These are phyloP conservation scores for Fusarium ramigenum DNA, from an alignment of 2,329 filamentous ascomycete species.

Conservation along the genomic window DNA sequence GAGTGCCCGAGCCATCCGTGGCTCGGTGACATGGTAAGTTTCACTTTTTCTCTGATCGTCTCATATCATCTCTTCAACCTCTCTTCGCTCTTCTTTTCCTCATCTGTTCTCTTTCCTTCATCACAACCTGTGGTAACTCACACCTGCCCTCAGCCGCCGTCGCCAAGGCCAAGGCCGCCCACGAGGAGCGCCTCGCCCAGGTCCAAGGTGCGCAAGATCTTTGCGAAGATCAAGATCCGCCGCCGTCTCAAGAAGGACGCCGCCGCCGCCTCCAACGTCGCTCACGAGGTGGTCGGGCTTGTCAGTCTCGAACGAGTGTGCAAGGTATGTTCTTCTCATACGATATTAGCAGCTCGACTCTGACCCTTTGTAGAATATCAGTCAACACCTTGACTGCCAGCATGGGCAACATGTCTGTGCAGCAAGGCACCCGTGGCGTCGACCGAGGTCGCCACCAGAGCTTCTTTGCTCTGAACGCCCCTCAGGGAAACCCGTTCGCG, in stretches of 20 bases:
- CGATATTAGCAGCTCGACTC: neutral
- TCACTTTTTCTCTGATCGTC: neutral
- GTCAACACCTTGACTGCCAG: too few species aligned
- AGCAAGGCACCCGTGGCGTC: neutral
- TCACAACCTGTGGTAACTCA: neutral
- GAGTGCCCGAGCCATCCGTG: neutral
- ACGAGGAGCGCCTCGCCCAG: neutral
- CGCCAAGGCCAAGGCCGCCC: neutral
- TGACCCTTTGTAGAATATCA: neutral
- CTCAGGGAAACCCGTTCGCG: constrained; percentile 3
- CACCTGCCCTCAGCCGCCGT: neutral
- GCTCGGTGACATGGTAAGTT: neutral
- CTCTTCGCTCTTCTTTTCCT: neutral
- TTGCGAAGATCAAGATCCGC: too few species aligned
- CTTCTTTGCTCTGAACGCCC: constrained; percentile 43
- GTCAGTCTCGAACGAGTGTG: neutral
- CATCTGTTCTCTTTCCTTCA: neutral
- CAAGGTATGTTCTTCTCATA: neutral
- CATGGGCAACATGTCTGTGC: constrained; percentile 31
- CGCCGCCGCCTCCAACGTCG: neutral
- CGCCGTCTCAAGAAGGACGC: too few species aligned
- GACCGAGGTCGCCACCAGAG: neutral
- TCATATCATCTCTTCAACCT: neutral
- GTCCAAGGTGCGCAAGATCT: neutral
- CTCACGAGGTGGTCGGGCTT: neutral